Percentiles rank a stretch among this genome's conserved stretches.
These are phyloP conservation scores for Arthonia radiata DNA, from an alignment of 495 filamentous ascomycete genomes.

Conservation along the genomic window DNA sequence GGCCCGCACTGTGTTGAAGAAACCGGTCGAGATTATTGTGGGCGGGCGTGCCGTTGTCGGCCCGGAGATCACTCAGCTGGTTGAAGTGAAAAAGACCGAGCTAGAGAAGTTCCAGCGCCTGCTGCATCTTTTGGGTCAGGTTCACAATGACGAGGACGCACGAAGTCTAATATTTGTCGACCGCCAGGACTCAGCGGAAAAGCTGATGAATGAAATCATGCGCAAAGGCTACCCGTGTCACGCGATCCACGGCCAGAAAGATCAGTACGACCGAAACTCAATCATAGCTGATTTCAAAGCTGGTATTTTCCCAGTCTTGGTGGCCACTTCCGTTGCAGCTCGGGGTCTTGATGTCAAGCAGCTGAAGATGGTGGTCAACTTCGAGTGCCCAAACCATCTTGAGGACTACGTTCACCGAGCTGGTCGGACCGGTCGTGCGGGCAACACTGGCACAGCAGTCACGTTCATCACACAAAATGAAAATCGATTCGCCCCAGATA, in stretches of 20 bases:
- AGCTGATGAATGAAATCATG: slow-evolving; percentile 55
- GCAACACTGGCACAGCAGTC: slow-evolving; percentile 81
- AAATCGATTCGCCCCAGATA: slow-evolving; percentile 69
- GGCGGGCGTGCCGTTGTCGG: slow-evolving; percentile 81
- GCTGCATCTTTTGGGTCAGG: slow-evolving; percentile 62
- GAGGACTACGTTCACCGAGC: slow-evolving; percentile 97
- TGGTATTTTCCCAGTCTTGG: slow-evolving; percentile 66
- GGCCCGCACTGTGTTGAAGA: slow-evolving; percentile 64
- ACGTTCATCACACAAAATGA: slow-evolving; percentile 86
- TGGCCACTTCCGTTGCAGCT: slow-evolving; percentile 90
- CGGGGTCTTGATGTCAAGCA: slow-evolving; percentile 93
- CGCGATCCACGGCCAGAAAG: slow-evolving; percentile 91
- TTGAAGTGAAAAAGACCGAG: slow-evolving; percentile 68
- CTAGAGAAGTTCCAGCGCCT: slow-evolving; percentile 66
- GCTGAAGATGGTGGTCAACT: slow-evolving; percentile 89
- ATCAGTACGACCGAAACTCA: slow-evolving; percentile 84
- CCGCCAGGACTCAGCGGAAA: slow-evolving; percentile 80
- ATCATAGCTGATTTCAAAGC: slow-evolving; percentile 90
- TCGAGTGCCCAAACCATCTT: slow-evolving; percentile 83
- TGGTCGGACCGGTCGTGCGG: slow-evolving; percentile 82
- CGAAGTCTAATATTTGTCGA: slow-evolving; percentile 85
- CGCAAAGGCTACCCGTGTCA: slow-evolving; percentile 79
- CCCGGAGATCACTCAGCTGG: slow-evolving; percentile 81
- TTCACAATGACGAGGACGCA: slow-evolving; percentile 77
- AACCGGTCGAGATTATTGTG: slow-evolving; percentile 75